Evolutionary conservation across 1,284 basidiomycete genomes (phyloP).

Genomic region (Pholiota adiposa): DNA sequence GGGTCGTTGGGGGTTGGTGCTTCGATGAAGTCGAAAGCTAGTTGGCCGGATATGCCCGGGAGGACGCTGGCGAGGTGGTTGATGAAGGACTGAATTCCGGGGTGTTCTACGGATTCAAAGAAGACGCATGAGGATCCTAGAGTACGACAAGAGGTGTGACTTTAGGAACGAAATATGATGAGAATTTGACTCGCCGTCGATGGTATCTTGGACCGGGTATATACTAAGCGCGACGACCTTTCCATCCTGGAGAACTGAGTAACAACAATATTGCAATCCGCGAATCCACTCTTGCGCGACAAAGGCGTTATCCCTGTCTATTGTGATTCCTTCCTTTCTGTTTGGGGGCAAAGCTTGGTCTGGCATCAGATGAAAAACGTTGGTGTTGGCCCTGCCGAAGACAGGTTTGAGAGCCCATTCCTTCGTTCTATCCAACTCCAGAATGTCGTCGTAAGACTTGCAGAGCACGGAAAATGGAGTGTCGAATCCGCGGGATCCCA

Average conservation of each 20-base stretch:
- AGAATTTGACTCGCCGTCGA: background rate
- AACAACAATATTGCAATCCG: background rate
- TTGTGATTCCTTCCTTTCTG: background rate
- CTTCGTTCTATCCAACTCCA: background rate
- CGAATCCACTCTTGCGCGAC: background rate
- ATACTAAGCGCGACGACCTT: background rate
- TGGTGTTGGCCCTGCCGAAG: background rate
- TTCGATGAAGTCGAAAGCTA: background rate
- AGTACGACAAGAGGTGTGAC: background rate
- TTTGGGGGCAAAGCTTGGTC: background rate
- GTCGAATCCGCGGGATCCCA: background rate
- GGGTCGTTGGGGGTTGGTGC: background rate
- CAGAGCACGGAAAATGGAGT: background rate
- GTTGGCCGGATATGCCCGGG: background rate
- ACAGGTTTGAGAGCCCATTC: background rate
- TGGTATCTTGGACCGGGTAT: background rate
- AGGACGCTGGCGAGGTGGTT: background rate
- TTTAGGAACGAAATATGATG: background rate
- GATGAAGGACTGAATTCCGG: background rate
- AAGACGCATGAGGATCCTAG: background rate
- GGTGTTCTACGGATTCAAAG: background rate
- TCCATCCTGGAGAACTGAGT: background rate
- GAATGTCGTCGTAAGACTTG: background rate
- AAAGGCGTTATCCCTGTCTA: background rate
- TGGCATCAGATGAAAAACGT: background rate